Percentiles rank a stretch among this genome's conserved stretches.
Evolutionary conservation across 169 alveolate genomes (phyloP).

Genomic region (Blepharisma undulans): DNA sequence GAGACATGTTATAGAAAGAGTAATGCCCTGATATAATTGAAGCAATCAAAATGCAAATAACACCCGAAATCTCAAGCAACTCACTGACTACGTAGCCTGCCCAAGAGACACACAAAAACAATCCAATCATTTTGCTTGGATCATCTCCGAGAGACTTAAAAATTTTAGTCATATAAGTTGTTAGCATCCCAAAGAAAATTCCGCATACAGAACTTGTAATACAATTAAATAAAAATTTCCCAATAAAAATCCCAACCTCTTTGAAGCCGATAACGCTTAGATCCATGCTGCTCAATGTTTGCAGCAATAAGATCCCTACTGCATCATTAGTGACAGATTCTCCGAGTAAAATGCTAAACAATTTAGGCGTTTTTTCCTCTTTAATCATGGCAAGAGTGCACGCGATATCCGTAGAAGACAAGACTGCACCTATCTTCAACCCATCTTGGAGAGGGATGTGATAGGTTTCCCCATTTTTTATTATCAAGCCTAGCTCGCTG

Average conservation of each 20-base stretch:
- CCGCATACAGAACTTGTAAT: not conserved
- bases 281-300: slow-evolving; percentile 48
- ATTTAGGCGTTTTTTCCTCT: slow-evolving; percentile 76
- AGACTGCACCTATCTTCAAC: slow-evolving; percentile 75
- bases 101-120: slow-evolving; percentile 54
- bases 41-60: slow-evolving; percentile 50
- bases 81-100: slow-evolving; percentile 47
- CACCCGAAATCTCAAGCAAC: slow-evolving; percentile 48
- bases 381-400: slow-evolving; percentile 84
- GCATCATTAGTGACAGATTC: slow-evolving; percentile 89
- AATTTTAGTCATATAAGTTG: slow-evolving; percentile 28
- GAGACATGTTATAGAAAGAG: slow-evolving; percentile 47
- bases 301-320: slow-evolving; percentile 64
- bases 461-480: slow-evolving; percentile 6
- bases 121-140: slow-evolving; percentile 44
- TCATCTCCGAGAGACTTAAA: slow-evolving; percentile 32
- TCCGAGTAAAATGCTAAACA: slow-evolving; percentile 81
- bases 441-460: slow-evolving; percentile 67
- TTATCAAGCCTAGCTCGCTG: slow-evolving; percentile 31
- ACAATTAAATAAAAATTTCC: slow-evolving; percentile 23
- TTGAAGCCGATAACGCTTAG: not conserved
- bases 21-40: slow-evolving; percentile 57
- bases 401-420: slow-evolving; percentile 82
- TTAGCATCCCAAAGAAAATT: slow-evolving; percentile 32
- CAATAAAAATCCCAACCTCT: not conserved